phyloP scores from a whole-genome alignment of 768 basidiomycete species.

The Suillus spraguei region DNA sequence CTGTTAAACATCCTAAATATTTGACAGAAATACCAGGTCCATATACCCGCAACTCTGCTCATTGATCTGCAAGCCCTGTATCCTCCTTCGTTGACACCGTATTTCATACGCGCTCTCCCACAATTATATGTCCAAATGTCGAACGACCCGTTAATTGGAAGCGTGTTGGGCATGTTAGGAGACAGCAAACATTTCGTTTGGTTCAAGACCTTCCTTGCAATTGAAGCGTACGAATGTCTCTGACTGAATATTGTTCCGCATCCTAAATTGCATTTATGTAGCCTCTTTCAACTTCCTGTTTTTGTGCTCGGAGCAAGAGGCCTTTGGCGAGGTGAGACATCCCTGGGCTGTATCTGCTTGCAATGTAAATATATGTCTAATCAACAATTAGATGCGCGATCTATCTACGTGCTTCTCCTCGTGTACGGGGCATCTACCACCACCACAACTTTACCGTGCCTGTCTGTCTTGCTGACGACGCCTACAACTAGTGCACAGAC shows the following conservation, averaged over 20 bases:
- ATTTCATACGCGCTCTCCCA: slow-evolving; percentile 44
- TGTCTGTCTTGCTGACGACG: slow-evolving; percentile 58
- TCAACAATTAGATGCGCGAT: slow-evolving; percentile 43
- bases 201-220: slow-evolving; percentile 65
- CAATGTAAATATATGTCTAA: neutral
- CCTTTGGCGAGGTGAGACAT: slow-evolving; percentile 52
- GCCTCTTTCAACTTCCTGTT: slow-evolving; percentile 74
- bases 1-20: neutral
- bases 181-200: slow-evolving; percentile 46
- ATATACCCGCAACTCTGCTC: slow-evolving; percentile 68
- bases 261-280: slow-evolving; percentile 25
- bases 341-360: neutral
- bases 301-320: slow-evolving; percentile 70
- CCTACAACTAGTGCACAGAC: slow-evolving; percentile 43
- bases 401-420: slow-evolving; percentile 64
- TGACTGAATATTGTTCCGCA: slow-evolving; percentile 3
- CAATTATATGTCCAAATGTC: slow-evolving; percentile 57
- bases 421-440: slow-evolving; percentile 78
- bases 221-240: slow-evolving; percentile 54
- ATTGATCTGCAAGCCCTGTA: slow-evolving; percentile 74
- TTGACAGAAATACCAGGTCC: slow-evolving; percentile 42
- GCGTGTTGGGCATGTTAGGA: slow-evolving; percentile 46
- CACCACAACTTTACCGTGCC: slow-evolving; percentile 77
- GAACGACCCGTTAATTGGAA: slow-evolving; percentile 67
- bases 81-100: slow-evolving; percentile 49